Percentiles rank a stretch among this genome's conserved stretches.
Evolutionary conservation across 257 asterid species (phyloP).

Genomic region (Nicotiana sylvestris): DNA sequence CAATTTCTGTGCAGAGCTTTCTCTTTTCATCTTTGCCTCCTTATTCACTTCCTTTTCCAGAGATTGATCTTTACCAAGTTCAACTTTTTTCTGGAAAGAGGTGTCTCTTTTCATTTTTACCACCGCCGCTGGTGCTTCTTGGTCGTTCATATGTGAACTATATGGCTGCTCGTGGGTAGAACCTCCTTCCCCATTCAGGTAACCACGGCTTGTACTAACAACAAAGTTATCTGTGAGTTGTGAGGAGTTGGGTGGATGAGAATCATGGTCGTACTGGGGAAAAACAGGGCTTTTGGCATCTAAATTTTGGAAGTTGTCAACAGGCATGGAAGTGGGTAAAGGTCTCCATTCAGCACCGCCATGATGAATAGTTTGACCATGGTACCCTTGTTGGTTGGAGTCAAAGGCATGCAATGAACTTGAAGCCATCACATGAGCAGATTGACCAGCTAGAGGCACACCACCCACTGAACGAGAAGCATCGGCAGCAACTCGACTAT

Average conservation of each 20-base stretch:
- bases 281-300: conserved; percentile 29
- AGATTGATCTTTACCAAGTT: conserved; percentile 36
- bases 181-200: conserved; percentile 34
- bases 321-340: conserved; percentile 29
- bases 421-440: conserved; percentile 39
- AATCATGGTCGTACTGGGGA: conserved; percentile 32
- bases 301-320: conserved; percentile 25
- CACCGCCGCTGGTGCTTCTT: conserved; percentile 36
- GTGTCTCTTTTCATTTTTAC: conserved; percentile 33
- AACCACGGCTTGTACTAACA: conserved; percentile 32
- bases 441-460: conserved; percentile 32
- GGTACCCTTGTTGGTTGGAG: conserved; percentile 40
- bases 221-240: conserved; percentile 34
- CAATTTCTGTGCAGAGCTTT: conserved; percentile 40
- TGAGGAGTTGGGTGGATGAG: conserved; percentile 38
- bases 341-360: conserved; percentile 51
- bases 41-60: conserved; percentile 33
- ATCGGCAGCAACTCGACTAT: conserved; percentile 33
- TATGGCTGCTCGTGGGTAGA: conserved; percentile 31
- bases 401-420: conserved; percentile 38
- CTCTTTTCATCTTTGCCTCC: conserved; percentile 49
- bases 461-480: conserved; percentile 32
- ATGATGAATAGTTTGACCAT: conserved; percentile 26
- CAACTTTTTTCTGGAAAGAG: conserved; percentile 38
- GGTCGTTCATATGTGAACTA: conserved; percentile 25